Percentiles rank a stretch among this genome's conserved stretches.
Conservation (phyloP, 805 yeast species). For the Candida sithepensis region DNA sequence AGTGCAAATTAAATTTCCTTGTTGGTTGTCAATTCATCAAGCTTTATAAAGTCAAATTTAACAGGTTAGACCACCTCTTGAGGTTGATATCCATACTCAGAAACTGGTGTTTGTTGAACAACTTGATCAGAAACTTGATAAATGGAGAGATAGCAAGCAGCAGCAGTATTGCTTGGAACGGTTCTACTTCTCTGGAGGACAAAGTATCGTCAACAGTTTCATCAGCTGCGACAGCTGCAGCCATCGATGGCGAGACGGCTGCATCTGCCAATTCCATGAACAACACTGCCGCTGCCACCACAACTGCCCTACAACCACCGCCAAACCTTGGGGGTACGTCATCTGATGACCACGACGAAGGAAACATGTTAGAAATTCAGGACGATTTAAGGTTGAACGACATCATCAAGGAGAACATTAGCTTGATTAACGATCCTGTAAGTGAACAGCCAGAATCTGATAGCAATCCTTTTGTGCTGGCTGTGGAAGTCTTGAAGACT, state of each 20-base stretch:
- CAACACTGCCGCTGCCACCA: too few relatives aligned
- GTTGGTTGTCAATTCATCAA: slow-evolving; percentile 29
- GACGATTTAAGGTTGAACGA: slow-evolving; percentile 20
- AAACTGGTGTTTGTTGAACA: slow-evolving; percentile 28
- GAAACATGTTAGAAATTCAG: slow-evolving; percentile 11
- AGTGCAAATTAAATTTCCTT: slow-evolving; percentile 15
- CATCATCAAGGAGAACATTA: slow-evolving; percentile 17
- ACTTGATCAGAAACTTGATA: slow-evolving; percentile 19
- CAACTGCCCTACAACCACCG: background rate
- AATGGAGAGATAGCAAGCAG: slow-evolving; percentile 5
- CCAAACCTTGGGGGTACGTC: background rate
- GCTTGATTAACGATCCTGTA: background rate
- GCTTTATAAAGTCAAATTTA: slow-evolving; percentile 26
- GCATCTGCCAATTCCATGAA: too few relatives aligned
- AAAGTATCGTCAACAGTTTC: too few relatives aligned
- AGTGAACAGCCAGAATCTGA: background rate
- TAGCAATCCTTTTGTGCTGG: slow-evolving; percentile 2
- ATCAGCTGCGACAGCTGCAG: too few relatives aligned
- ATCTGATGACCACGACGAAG: slow-evolving; percentile 6
- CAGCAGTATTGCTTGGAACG: background rate
- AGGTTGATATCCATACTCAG: slow-evolving; percentile 21
- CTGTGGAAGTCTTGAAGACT: slow-evolving; percentile 9
- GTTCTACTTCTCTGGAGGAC: background rate
- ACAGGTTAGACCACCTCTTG: slow-evolving; percentile 15
- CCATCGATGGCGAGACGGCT: too few relatives aligned